phyloP scores from a whole-genome alignment of 2,329 filamentous ascomycete genomes.

The Fusarium torulosum region DNA sequence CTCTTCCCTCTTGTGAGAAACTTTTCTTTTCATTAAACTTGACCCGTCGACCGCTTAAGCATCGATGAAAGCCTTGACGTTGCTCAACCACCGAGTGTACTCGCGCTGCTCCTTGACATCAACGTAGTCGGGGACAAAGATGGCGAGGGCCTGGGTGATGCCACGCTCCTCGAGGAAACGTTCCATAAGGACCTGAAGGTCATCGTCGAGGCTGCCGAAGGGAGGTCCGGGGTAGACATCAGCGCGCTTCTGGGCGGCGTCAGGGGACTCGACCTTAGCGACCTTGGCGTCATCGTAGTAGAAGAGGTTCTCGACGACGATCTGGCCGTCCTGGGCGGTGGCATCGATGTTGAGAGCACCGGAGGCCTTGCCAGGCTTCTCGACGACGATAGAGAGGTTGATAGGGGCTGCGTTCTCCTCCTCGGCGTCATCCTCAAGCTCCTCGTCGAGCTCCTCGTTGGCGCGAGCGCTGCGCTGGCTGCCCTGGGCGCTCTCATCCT shows the following conservation, averaged over 20 bases:
- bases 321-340: conserved; percentile 84
- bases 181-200: conserved; percentile 92
- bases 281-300: conserved; percentile 84
- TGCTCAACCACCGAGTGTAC: conserved; percentile 90
- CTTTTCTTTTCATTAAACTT: conserved; percentile 14
- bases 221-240: conserved; percentile 90
- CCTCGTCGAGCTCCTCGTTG: conserved; percentile 46
- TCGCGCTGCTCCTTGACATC: conserved; percentile 99
- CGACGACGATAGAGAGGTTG: conserved; percentile 86
- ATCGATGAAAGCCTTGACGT: conserved; percentile 87
- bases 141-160: conserved; percentile 84
- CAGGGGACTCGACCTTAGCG: conserved; percentile 80
- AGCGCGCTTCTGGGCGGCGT: conserved; percentile 80
- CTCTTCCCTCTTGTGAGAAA: conserved; percentile 24
- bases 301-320: conserved; percentile 91
- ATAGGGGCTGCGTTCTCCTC: conserved; percentile 78
- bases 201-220: conserved; percentile 94
- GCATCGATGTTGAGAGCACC: conserved; percentile 91
- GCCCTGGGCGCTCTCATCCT: conserved; percentile 58
- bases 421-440: conserved; percentile 63
- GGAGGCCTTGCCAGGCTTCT: conserved; percentile 78
- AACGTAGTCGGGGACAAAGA: conserved; percentile 96
- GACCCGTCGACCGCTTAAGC: conserved; percentile 60
- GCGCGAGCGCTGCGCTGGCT: conserved; percentile 64
- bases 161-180: conserved; percentile 95